Percentiles rank a stretch among this genome's conserved stretches.
These are phyloP conservation scores for Torulaspora delbrueckii DNA, from an alignment of 805 yeast genomes.

Conservation along the genomic window DNA sequence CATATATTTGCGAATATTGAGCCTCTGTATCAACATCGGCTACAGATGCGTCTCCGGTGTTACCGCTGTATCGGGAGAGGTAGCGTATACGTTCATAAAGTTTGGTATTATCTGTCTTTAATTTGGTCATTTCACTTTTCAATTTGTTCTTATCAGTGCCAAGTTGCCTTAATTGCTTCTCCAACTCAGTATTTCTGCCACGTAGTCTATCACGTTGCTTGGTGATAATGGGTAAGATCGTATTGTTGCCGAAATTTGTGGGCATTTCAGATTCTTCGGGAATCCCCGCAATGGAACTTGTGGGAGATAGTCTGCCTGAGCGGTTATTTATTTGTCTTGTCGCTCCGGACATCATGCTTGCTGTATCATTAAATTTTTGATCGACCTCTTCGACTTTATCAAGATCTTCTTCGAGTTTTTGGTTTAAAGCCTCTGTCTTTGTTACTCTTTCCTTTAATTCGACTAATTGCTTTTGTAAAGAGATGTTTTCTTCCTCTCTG, in stretches of 20 bases:
- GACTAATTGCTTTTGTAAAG: constrained; percentile 39
- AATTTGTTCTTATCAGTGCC: constrained; percentile 51
- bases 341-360: constrained; percentile 62
- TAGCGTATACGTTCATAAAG: constrained; percentile 74
- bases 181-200: constrained; percentile 74
- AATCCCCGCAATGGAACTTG: constrained; percentile 47
- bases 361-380: constrained; percentile 43
- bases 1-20: constrained; percentile 60
- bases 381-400: constrained; percentile 48
- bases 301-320: constrained; percentile 42
- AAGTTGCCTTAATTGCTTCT: constrained; percentile 67
- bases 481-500: constrained; percentile 38
- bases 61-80: constrained; percentile 46
- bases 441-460: constrained; percentile 38
- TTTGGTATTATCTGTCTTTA: constrained; percentile 71
- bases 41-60: constrained; percentile 12
- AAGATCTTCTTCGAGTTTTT: constrained; percentile 70
- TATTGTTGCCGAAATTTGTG: constrained; percentile 32
- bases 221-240: constrained; percentile 78
- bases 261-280: constrained; percentile 35
- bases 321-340: constrained; percentile 38
- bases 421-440: constrained; percentile 44
- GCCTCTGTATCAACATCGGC: constrained; percentile 47
- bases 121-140: constrained; percentile 54
- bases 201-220: constrained; percentile 94